Evolutionary conservation across 495 filamentous ascomycete species (phyloP).

Genomic region (Xeromyces bisporus): DNA sequence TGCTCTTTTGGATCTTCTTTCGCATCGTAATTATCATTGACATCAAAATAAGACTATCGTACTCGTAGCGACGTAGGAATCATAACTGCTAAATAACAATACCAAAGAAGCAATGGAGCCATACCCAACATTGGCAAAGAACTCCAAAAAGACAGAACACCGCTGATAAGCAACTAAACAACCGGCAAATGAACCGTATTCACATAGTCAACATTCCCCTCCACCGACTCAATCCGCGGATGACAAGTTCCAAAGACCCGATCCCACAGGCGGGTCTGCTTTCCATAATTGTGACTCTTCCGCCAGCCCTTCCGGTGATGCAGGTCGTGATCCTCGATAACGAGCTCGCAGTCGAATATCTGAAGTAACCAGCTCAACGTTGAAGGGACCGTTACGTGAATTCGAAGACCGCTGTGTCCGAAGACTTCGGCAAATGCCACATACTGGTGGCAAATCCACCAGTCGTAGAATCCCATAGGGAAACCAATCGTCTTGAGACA

Average conservation of each 20-base stretch:
- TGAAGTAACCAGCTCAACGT: constrained; percentile 2
- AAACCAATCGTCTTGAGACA: constrained; percentile 1
- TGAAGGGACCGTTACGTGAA: constrained; percentile 1
- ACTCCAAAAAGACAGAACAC: no score
- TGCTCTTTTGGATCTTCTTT: no score
- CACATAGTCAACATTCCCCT: constrained; percentile 1
- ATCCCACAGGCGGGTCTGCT: constrained; percentile 5
- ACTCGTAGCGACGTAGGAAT: no score
- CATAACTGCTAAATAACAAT: no score
- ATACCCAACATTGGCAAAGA: no score
- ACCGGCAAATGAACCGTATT: constrained; percentile 2
- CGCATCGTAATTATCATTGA: no score
- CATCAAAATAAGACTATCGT: no score
- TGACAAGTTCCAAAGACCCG: constrained; percentile 3
- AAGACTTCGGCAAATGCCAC: constrained; percentile 2
- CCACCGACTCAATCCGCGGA: constrained; percentile 1
- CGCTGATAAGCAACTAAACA: no score
- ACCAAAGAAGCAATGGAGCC: no score
- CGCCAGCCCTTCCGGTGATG: constrained; percentile 5
- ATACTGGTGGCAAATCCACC: constrained; percentile 4
- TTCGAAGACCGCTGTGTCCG: constrained; percentile 2
- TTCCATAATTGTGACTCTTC: constrained; percentile 4
- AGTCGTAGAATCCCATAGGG: constrained; percentile 4
- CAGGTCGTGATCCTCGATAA: constrained; percentile 4
- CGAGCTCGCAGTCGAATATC: not conserved